Base-by-base conservation (phyloP, 306 rosid species). In the Quercus parvula region DNA sequence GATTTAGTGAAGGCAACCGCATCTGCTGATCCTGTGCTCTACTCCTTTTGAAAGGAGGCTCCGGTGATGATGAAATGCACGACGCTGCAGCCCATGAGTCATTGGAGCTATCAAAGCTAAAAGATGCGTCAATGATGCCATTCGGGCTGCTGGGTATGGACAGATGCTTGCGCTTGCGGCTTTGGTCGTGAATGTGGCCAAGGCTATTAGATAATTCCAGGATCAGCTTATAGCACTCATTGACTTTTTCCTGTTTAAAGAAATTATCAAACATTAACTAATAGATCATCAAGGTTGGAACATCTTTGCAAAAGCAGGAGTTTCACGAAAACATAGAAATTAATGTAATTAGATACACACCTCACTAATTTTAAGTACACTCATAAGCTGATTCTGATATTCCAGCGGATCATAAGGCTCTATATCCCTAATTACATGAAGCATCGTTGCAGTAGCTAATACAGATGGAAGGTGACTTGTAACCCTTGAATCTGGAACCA, bases 401-500 rank as follows among this genome's bases (percentile, higher is more conserved):
- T 88, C 89, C 68, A 82, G 77, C 3, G 84, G 85, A 81, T 90
- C 88, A 66, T 75, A 76, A 27, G 92, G 89, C 56, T 91, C 97
- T 77, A 88, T 87, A 85, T 92, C 99, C 73, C 75, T 79, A 64
- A 90, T 88, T 59, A 90, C 92, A 70, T 87, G 91, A 85, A 95
- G 87, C 91, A 92, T 92, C 59, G 85, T 86, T 30, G 99, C 98
- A 73, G 99, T 82, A 71, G 99, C 99, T 80, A 92, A 76, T 52
- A 84, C 82, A 77, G 99, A 95, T 70, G 99, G 98, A 76, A 87
- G 86, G 83, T 80, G 83, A 71, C 90, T 67, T 87, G 86, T 85
- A 73, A 88, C 86, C 82, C 84, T 86, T 61, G 84, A 85, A 90
- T 92, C 98, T 95, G 89, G 59, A 73, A 81, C 74, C 6, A 56